Percentiles rank a stretch among this genome's conserved stretches.
Conservation (phyloP, 2,329 filamentous ascomycete genomes). For the Talaromyces sp. region DNA sequence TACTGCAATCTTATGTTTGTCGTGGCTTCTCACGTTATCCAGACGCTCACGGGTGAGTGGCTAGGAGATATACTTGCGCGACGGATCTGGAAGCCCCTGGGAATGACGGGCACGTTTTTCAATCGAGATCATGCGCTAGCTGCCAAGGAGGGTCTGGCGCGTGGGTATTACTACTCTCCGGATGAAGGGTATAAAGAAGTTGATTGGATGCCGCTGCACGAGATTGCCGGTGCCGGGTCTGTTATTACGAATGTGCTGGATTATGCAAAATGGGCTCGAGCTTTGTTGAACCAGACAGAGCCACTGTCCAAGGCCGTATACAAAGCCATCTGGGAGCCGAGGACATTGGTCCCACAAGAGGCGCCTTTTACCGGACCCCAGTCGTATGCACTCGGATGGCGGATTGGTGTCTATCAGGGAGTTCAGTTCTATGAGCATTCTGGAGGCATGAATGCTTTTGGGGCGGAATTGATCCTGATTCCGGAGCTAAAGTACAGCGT, state of each 20-base stretch:
- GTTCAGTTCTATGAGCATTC: slow-evolving; percentile 34
- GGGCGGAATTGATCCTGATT: slow-evolving; percentile 42
- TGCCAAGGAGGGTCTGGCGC: slow-evolving; percentile 19
- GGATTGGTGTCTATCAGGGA: slow-evolving; percentile 21
- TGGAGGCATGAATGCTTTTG: slow-evolving; percentile 43
- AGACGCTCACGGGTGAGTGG: slow-evolving; percentile 36
- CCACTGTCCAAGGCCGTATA: slow-evolving; percentile 18
- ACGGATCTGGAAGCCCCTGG: slow-evolving; percentile 38
- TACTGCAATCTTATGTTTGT: slow-evolving; percentile 55
- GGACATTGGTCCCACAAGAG: slow-evolving; percentile 6
- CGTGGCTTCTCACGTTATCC: slow-evolving; percentile 42
- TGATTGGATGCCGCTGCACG: slow-evolving; percentile 6
- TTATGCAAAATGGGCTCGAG: slow-evolving; percentile 48
- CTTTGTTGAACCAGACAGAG: slow-evolving; percentile 40
- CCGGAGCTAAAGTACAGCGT: slow-evolving; percentile 43
- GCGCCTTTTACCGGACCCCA: slow-evolving; percentile 6
- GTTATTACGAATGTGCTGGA: slow-evolving; percentile 34
- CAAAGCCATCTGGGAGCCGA: slow-evolving; percentile 9
- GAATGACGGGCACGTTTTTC: slow-evolving; percentile 38
- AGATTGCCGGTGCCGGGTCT: slow-evolving; percentile 16
- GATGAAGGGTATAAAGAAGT: slow-evolving; percentile 5
- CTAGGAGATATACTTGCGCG: slow-evolving; percentile 28
- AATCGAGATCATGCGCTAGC: slow-evolving; percentile 27
- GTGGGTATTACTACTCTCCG: slow-evolving; percentile 21
- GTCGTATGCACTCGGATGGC: slow-evolving; percentile 19